Base-by-base conservation (phyloP, 768 basidiomycete species). In the Pholiota molesta region DNA sequence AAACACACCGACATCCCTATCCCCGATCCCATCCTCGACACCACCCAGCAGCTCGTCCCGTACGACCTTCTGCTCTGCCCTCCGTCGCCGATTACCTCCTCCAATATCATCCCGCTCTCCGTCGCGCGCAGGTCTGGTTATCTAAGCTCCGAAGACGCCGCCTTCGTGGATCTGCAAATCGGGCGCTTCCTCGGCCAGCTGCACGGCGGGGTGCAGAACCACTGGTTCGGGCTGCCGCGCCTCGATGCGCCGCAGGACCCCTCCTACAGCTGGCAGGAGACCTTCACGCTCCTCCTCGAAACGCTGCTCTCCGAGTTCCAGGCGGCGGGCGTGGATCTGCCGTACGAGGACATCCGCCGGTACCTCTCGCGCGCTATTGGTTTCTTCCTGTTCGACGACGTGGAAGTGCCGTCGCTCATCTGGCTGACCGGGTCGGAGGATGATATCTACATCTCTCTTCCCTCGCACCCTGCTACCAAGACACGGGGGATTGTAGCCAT, bases 371-470 rank as follows among this genome's bases (percentile, higher is more conserved):
- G 89, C 23, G 91, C 91, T 21, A 91, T 93, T 61, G 87, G 85
- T 14, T 86, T 81, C 54, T 92, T 85, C 70, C 78, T 93, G 14
- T 93, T 92, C 65, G 89, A 91, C 65, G 91, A 93, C 59, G 88
- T 86, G 57, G 87, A 90, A 57, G 86, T 86, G 5, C 90, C 91
- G 5, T 83, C 85, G 2, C 75, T 92, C 14, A 71, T 91, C 29
- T 86, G 86, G 81, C 80, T 88, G 63, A 85, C 87, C 2, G 84
- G 84, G 1, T 81, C 80, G 10, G 83, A 83, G 14, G 80, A 86
- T 39, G 83, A 88, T 61, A 79, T 90, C 9, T 81, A 84, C 66
- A 74, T 91, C 57, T 76, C 80, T 13, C 61, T 81, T 40, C 71
- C 72, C 19, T 55, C 63, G 2, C 33, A 53, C 35, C 28, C 60